Evolutionary conservation across 1,139 yeast genomes (phyloP).

Genomic region (Suhomyces bribrorum): DNA sequence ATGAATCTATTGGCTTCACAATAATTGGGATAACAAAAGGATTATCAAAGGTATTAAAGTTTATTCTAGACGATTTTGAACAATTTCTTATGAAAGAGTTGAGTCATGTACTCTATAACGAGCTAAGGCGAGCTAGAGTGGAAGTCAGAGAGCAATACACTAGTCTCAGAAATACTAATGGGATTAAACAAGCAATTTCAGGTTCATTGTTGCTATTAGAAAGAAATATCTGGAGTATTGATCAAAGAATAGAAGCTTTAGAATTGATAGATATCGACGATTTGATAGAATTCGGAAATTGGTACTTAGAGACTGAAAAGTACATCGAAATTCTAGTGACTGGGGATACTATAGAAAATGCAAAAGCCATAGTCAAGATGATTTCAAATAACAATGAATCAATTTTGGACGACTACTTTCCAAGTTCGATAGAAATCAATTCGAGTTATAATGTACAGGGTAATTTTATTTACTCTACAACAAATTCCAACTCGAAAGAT

Average conservation of each 20-base stretch:
- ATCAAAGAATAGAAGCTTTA: constrained; percentile 46
- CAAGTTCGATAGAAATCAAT: not conserved
- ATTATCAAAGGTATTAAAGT: constrained; percentile 27
- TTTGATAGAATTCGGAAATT: constrained; percentile 21
- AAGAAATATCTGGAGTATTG: constrained; percentile 50
- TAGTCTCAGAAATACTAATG: constrained; percentile 33
- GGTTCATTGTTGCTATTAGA: constrained; percentile 55
- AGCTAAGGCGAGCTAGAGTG: constrained; percentile 46
- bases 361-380: constrained; percentile 14
- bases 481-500: constrained; percentile 38
- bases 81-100: constrained; percentile 14
- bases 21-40: constrained; percentile 51
- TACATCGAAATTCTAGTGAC: constrained; percentile 47
- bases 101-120: constrained; percentile 24
- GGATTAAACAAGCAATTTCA: constrained; percentile 47
- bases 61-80: constrained; percentile 23
- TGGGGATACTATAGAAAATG: constrained; percentile 40
- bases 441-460: not conserved
- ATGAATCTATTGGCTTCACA: constrained; percentile 48
- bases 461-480: constrained; percentile 28
- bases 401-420: not conserved
- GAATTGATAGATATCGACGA: constrained; percentile 28
- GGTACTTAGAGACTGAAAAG: constrained; percentile 25
- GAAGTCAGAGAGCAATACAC: constrained; percentile 45
- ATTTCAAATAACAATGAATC: constrained; percentile 12